Percentiles rank a stretch among this genome's conserved stretches.
Evolutionary conservation across 495 filamentous ascomycete species (phyloP).

Genomic region (Cetradonia linearis): DNA sequence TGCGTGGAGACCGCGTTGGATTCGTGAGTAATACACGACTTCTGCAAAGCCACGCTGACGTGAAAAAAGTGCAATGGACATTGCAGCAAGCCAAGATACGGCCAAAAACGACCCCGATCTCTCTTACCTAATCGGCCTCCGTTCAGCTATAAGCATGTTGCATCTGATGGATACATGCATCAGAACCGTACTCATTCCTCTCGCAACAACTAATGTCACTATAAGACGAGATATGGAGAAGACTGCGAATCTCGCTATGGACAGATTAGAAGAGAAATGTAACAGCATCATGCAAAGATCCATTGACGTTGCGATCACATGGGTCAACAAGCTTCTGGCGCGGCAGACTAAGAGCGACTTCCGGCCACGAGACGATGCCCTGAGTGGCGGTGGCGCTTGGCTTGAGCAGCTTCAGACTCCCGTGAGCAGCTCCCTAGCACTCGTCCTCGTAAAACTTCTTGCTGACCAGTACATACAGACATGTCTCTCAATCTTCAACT

Average conservation of each 20-base stretch:
- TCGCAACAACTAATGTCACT: slow-evolving; percentile 79
- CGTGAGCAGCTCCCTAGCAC: slow-evolving; percentile 27
- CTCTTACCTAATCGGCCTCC: slow-evolving; percentile 65
- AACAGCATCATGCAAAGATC: slow-evolving; percentile 77
- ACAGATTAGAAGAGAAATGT: slow-evolving; percentile 79
- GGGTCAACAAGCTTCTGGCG: slow-evolving; percentile 62
- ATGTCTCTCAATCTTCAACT: slow-evolving; percentile 65
- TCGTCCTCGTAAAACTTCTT: background rate
- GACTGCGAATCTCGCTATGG: slow-evolving; percentile 58
- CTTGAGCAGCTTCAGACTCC: slow-evolving; percentile 77
- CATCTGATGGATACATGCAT: slow-evolving; percentile 88
- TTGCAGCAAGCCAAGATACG: slow-evolving; percentile 62
- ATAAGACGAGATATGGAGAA: slow-evolving; percentile 86
- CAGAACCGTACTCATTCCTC: slow-evolving; percentile 77
- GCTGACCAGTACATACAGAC: slow-evolving; percentile 37
- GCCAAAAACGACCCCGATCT: slow-evolving; percentile 81
- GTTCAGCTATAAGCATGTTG: slow-evolving; percentile 75
- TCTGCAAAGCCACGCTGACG: background rate
- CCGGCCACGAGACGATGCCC: slow-evolving; percentile 74
- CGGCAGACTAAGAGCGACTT: slow-evolving; percentile 89
- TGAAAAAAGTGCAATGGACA: slow-evolving; percentile 48
- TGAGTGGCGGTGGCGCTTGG: slow-evolving; percentile 43
- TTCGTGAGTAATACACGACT: slow-evolving; percentile 36
- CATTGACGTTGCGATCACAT: slow-evolving; percentile 71
- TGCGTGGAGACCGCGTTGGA: slow-evolving; percentile 93